Conservation (phyloP, 1,284 basidiomycete genomes). For the Sphagnurus paluster region DNA sequence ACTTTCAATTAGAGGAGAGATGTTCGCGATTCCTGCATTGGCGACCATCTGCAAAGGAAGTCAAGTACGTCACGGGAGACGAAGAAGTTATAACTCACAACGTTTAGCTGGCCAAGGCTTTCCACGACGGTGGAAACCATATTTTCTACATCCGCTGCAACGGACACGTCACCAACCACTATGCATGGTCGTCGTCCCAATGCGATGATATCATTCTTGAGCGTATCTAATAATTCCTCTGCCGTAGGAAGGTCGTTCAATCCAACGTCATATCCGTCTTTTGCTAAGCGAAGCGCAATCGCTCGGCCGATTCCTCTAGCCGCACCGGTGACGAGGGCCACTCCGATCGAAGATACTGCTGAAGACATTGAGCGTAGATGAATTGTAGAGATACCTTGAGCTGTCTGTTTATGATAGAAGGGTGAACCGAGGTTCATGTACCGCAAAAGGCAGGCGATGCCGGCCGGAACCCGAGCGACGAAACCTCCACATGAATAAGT, state of each 20-base stretch:
- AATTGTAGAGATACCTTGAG: too few relatives aligned
- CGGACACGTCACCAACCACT: slow-evolving; percentile 27
- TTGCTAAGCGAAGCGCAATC: slow-evolving; percentile 26
- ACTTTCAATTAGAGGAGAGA: slow-evolving; percentile 19
- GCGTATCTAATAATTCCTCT: slow-evolving; percentile 10
- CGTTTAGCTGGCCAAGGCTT: slow-evolving; percentile 27
- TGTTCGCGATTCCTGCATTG: slow-evolving; percentile 23
- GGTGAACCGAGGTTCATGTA: too few relatives aligned
- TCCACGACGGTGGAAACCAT: slow-evolving; percentile 26
- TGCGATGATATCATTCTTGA: slow-evolving; percentile 19
- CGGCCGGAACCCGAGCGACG: too few relatives aligned
- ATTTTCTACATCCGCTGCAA: slow-evolving; percentile 25
- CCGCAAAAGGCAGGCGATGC: too few relatives aligned
- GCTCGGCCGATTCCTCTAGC: slow-evolving; percentile 26
- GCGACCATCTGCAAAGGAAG: slow-evolving; percentile 27
- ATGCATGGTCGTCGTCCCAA: slow-evolving; percentile 13
- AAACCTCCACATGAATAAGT: too few relatives aligned
- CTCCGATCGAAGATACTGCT: slow-evolving; percentile 6
- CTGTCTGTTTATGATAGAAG: too few relatives aligned
- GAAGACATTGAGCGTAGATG: too few relatives aligned
- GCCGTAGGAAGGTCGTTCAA: slow-evolving; percentile 20
- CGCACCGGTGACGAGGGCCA: slow-evolving; percentile 28
- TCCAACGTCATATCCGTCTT: slow-evolving; percentile 27
- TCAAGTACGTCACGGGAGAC: background rate
- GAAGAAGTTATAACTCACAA: slow-evolving; percentile 21